These are phyloP conservation scores for Aspergillus unguis DNA, from an alignment of 2,329 filamentous ascomycete genomes.

Conservation along the genomic window DNA sequence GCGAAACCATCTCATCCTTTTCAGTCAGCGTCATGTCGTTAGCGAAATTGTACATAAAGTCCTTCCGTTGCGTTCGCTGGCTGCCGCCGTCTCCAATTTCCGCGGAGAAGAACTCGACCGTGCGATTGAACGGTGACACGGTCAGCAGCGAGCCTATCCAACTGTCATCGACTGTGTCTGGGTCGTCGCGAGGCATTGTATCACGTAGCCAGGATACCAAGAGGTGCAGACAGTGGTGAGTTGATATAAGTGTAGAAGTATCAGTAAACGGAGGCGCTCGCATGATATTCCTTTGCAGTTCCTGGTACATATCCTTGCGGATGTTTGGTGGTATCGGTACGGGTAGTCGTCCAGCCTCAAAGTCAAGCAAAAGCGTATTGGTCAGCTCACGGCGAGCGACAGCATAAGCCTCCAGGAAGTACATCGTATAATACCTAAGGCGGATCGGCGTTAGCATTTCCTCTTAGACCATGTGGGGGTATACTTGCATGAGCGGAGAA, in stretches of 20 bases:
- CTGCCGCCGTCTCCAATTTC: slow-evolving; percentile 43
- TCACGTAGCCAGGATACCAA: slow-evolving; percentile 39
- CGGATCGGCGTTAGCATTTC: slow-evolving; percentile 1
- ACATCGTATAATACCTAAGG: slow-evolving; percentile 40
- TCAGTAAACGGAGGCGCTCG: slow-evolving; percentile 41
- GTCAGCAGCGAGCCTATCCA: slow-evolving; percentile 43
- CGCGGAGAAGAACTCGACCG: slow-evolving; percentile 43
- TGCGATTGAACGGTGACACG: slow-evolving; percentile 37
- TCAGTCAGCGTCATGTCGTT: slow-evolving; percentile 36
- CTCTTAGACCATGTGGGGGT: not conserved
- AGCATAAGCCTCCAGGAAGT: slow-evolving; percentile 41
- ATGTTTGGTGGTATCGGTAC: slow-evolving; percentile 35
- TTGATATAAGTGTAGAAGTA: slow-evolving; percentile 38
- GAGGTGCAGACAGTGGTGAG: slow-evolving; percentile 42
- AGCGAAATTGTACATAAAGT: slow-evolving; percentile 45
- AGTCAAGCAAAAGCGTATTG: slow-evolving; percentile 36
- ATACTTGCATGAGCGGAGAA: slow-evolving; percentile 40
- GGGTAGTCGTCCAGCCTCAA: slow-evolving; percentile 37
- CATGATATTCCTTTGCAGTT: slow-evolving; percentile 38
- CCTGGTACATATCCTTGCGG: slow-evolving; percentile 36
- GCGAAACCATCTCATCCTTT: slow-evolving; percentile 37
- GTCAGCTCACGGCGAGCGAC: slow-evolving; percentile 37
- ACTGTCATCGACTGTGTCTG: slow-evolving; percentile 30
- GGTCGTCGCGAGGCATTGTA: slow-evolving; percentile 35
- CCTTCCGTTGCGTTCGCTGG: slow-evolving; percentile 39